Evolutionary conservation across 2,329 filamentous ascomycete species (phyloP).

Genomic region (Tetracladium maxilliforme): DNA sequence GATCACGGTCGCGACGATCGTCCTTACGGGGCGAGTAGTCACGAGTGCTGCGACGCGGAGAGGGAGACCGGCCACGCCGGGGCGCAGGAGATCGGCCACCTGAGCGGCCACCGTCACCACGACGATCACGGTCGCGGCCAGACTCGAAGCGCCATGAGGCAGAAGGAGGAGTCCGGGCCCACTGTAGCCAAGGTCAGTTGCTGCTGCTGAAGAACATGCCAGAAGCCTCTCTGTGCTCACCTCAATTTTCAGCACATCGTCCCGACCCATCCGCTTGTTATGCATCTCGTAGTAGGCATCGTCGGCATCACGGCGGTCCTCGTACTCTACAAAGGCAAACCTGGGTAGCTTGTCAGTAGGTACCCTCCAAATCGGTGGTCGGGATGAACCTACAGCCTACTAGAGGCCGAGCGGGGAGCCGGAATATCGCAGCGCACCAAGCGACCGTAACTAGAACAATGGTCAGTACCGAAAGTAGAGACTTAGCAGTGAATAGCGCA

Average conservation of each 20-base stretch:
- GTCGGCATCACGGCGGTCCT: slow-evolving; percentile 94
- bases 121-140: slow-evolving; percentile 60
- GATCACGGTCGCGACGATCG: slow-evolving; percentile 67
- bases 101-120: too few species aligned
- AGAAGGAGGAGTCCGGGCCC: slow-evolving; percentile 94
- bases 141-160: slow-evolving; percentile 98
- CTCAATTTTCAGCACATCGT: slow-evolving; percentile 96
- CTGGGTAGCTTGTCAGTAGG: slow-evolving; percentile 28
- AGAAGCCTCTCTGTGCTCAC: slow-evolving; percentile 31
- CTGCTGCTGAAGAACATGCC: not conserved
- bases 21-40: slow-evolving; percentile 85
- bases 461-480: slow-evolving; percentile 11
- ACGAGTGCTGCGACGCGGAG: slow-evolving; percentile 37
- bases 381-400: slow-evolving; percentile 67
- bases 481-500: too few species aligned
- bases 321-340: slow-evolving; percentile 98
- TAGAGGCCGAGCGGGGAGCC: slow-evolving; percentile 82
- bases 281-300: slow-evolving; percentile 99
- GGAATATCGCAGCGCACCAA: slow-evolving; percentile 98
- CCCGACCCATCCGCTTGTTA: slow-evolving; percentile 93
- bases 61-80: slow-evolving; percentile 52
- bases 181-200: slow-evolving; percentile 36
- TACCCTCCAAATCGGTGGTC: slow-evolving; percentile 4
- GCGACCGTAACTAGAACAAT: slow-evolving; percentile 65
- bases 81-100: slow-evolving; percentile 64